Conservation (phyloP, 257 asterid species). For the Thymus quinquecostatus region DNA sequence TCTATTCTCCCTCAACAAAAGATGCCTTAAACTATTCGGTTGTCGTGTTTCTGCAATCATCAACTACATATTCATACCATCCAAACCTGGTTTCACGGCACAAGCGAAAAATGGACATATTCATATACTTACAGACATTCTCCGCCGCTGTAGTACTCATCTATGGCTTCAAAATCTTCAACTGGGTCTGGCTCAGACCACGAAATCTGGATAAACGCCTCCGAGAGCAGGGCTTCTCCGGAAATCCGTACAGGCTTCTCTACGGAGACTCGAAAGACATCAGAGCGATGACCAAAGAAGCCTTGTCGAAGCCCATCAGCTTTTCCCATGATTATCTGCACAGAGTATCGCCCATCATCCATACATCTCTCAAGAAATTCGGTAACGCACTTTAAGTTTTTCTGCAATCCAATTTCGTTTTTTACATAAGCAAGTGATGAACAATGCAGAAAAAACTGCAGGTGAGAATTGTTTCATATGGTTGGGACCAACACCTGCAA, state of each 20-base stretch:
- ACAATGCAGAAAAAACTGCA: not conserved
- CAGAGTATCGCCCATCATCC: conserved; percentile 38
- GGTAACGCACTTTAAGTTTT: conserved; percentile 25
- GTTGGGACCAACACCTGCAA: conserved; percentile 12
- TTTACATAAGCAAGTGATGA: too few species aligned
- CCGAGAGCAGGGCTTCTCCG: conserved; percentile 40
- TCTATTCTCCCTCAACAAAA: not conserved
- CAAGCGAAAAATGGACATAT: conserved; percentile 15
- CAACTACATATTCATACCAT: not conserved
- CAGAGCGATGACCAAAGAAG: conserved; percentile 29
- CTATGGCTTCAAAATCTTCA: conserved; percentile 37
- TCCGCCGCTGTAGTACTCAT: not conserved
- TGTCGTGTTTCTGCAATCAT: not conserved
- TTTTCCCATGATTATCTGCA: conserved; percentile 39
- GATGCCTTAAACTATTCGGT: not conserved
- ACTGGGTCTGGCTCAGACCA: conserved; percentile 43
- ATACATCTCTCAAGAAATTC: conserved; percentile 10
- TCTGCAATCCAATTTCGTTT: not conserved
- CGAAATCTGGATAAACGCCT: conserved; percentile 37
- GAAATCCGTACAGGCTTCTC: conserved; percentile 42
- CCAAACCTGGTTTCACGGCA: not conserved
- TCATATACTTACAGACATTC: not conserved
- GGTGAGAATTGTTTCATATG: conserved; percentile 19
- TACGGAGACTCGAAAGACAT: conserved; percentile 46
- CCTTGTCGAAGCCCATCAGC: conserved; percentile 46